Evolutionary conservation across 2,329 filamentous ascomycete genomes (phyloP), one percentile per base, ranked within the genome.

Genomic region (Nannizziopsis arthrosporioides): DNA sequence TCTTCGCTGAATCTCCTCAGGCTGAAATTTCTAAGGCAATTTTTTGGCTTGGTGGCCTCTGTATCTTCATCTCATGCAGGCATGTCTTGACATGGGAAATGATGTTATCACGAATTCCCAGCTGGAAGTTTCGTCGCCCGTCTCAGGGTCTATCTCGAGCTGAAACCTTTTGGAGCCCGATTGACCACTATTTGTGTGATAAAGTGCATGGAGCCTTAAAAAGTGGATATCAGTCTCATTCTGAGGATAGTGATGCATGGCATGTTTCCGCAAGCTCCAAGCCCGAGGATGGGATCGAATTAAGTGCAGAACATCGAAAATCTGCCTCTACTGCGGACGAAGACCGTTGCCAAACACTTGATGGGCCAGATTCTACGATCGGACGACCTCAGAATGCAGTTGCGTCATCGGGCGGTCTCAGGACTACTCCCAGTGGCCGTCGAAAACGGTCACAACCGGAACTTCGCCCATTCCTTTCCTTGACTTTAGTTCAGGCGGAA

Each of bases 71-170:
- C 3, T 69, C 78, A 5, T 93, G 87, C 60, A 78, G 79, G 27
- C 75, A 80, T 27, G 77, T 92, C 10, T 77, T 96, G 32, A 76
- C 75, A 57, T 93, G 86, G 84, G 88, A 85, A 40, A 83, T 96
- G 46, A 77, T 82, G 19, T 70, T 98, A 52, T 89, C 90, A 44
- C 77, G 90, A 49, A 85, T 96, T 14, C 92, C 92, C 2, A 87
- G 81, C 57, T 95, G 90, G 87, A 84, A 89, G 38, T 89, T 96
- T 58, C 77, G 80, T 56, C 78, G 81, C 48, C 68, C 73, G 14
- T 63, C 68, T 1, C 61, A 60, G 27, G 57, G 56, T 4, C 59
- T 61, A 48, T 64, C 67, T 55, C 63, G 66, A 49, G 52, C 60
- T 32, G 57, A 63, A 52, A 53, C 62, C 56, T 54, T 71, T 55